Evolutionary conservation across 805 yeast species (phyloP), one percentile per base, ranked within the genome.

Genomic region (Ogataea populi-albae): DNA sequence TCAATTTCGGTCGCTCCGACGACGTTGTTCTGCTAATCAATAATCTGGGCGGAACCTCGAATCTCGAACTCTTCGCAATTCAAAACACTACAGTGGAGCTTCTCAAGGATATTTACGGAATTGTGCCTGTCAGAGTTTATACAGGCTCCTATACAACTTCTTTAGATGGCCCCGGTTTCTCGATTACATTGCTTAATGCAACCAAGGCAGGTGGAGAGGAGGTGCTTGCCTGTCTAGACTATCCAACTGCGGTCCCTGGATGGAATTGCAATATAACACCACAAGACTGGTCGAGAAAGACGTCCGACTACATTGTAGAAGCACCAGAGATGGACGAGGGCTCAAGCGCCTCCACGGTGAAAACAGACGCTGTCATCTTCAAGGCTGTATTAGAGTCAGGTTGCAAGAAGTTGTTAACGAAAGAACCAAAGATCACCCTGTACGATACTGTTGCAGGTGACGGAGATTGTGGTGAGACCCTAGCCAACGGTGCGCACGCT

Each of bases 381-480:
- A 58, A 49, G 26, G 44, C 52, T 4, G 50, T 73, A 46, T 58
- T 79, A 49, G 56, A 59, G 25, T 48, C 71, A 2, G 78, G 75
- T 25, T 80, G 85, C 37, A 64, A 74, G 35, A 56, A 59, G 6
- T 62, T 80, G 5, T 64, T 81, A 27, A 65, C 70, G 18, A 73
- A 73, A n/a, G 97, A 89, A 59, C 93, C 95, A 2, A 74, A 77
- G 50, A 82, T 89, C 52, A 89, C 97, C 1, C 72, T 77, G 37
- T 79, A 84, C 47, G 98, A 89, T 53, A 83, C 94, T 2, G 70
- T 79, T 47, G 96, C 91, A 1, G 98, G 98, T 39, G 98, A 89
- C 59, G 98, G 98, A 50, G 98, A 89, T 57, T 89, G 97, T 63
- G 98, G 98, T 26, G 93, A 86, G 51, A 89, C 97, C 1, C 65